Evolutionary conservation across 2,329 filamentous ascomycete genomes (phyloP), one percentile per base, ranked within the genome.

Genomic region (Colletotrichum magnum): DNA sequence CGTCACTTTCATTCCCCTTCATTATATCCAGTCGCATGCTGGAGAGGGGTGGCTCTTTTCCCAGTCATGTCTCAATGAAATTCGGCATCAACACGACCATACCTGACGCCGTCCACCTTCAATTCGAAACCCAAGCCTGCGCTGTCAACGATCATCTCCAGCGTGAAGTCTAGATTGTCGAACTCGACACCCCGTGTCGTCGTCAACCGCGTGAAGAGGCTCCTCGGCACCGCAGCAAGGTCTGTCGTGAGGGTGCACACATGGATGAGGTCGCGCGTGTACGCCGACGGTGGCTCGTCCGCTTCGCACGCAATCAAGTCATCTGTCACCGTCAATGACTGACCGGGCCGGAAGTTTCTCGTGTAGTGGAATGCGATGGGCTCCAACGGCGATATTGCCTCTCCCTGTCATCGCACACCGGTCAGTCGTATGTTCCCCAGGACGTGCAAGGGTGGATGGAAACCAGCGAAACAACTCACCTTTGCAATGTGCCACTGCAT

Each of bases 401-500:
- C 92, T 67, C 92, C 92, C 90, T 93, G 71, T 59, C 1, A 24
- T 6, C 16, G 18, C 13, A 54, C 13, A 16, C 24, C 13, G 15
- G n/a, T 51, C 45, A 70, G 72, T 61, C 36, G 58, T 59, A 43
- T 58, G 10, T 41, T 18, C 28, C 18, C 3, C 24, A 41, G 32
- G 12, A 9, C 3, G n/a, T 21, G 28, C 24, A 32, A 36, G 3
- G 21, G 4, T 63, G 18, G 18, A 10, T 12, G 12, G 21, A 36
- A 16, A 45, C 28, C 21, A 21, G 18, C 16, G 45, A 18, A 24
- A 21, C 47, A 51, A 80, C 84, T 73, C 74, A 90, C 91, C 87
- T 94, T 94, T 70, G 90, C 88, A 77, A 94, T 93, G 79, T 94
- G 92, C 93, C 93, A 95, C 80, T 94, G 92, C 92, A 95, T 94